Conservation (phyloP, 1,284 basidiomycete species). For the Cutaneotrichosporon cyanovorans region DNA sequence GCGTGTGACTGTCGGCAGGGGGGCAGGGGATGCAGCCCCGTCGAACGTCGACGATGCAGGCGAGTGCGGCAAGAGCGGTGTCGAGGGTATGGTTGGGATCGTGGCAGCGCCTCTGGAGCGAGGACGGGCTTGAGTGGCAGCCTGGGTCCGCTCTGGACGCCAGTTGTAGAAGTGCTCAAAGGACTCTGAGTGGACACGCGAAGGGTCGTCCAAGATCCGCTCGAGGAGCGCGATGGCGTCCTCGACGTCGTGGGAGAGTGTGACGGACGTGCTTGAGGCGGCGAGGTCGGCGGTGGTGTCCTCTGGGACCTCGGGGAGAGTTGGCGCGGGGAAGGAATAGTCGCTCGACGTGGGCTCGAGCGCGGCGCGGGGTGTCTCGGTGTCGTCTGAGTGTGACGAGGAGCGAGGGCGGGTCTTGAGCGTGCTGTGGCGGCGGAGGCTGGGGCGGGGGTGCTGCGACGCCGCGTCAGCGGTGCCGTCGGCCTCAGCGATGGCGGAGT, state of each 20-base stretch:
- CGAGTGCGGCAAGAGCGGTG: conserved; percentile 14
- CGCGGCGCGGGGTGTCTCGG: too few species aligned
- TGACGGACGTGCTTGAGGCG: neutral
- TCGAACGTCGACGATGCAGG: conserved; percentile 13
- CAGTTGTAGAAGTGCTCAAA: conserved; percentile 22
- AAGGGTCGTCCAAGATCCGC: conserved; percentile 6
- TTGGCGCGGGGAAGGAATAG: neutral
- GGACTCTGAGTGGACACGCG: conserved; percentile 7
- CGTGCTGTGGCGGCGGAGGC: too few species aligned
- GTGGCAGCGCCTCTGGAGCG: conserved; percentile 7
- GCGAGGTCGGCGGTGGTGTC: neutral
- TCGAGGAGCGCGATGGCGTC: conserved; percentile 5
- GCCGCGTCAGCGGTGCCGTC: too few species aligned
- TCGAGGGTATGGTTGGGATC: conserved; percentile 30
- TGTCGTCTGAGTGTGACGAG: too few species aligned
- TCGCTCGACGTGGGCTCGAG: too few species aligned
- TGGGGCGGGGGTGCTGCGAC: too few species aligned
- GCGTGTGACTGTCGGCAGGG: conserved; percentile 36
- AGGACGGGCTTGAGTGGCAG: conserved; percentile 14
- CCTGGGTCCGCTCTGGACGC: conserved; percentile 10
- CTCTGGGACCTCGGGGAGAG: conserved; percentile 1
- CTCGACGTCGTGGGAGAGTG: conserved; percentile 5
- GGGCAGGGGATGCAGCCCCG: conserved; percentile 1
- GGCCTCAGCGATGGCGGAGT: too few species aligned
- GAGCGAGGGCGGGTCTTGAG: too few species aligned